Evolutionary conservation across 495 filamentous ascomycete species (phyloP).

Genomic region (Penicillium ochrochloron): DNA sequence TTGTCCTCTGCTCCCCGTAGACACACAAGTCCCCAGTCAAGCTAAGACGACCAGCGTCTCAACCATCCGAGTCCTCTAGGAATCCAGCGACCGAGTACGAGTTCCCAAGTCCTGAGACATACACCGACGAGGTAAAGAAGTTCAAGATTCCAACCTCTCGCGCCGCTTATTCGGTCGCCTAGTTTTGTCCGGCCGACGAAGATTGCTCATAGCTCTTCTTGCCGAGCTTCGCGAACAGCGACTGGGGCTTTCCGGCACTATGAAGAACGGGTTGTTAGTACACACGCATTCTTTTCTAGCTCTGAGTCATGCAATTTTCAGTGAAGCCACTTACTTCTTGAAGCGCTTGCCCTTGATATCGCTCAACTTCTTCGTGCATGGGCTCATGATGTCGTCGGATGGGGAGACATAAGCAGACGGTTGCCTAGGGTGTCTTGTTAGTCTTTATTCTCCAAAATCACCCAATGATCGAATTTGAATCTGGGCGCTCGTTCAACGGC

Average conservation of each 20-base stretch:
- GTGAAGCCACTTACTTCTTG: constrained; percentile 48
- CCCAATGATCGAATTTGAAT: neutral
- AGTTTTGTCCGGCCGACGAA: constrained; percentile 29
- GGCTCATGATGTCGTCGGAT: constrained; percentile 89
- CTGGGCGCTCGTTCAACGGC: neutral
- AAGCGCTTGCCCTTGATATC: constrained; percentile 84
- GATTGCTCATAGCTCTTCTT: constrained; percentile 57
- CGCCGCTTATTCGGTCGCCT: constrained; percentile 22
- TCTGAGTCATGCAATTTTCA: neutral
- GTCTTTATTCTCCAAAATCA: neutral
- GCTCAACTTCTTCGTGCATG: constrained; percentile 87
- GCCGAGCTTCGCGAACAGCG: constrained; percentile 54
- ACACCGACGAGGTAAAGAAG: neutral
- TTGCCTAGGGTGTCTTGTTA: constrained; percentile 29
- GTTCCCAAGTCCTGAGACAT: neutral
- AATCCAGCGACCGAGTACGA: neutral
- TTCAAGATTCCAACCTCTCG: neutral
- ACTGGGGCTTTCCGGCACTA: constrained; percentile 54
- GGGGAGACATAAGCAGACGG: constrained; percentile 82
- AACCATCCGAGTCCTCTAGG: neutral
- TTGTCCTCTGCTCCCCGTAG: neutral
- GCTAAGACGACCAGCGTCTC: constrained; percentile 7
- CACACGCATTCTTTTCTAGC: neutral
- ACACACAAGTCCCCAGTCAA: neutral
- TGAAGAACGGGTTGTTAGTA: constrained; percentile 6